Evolutionary conservation across 345 rosid genomes (phyloP), one percentile per base, ranked within the genome.

Genomic region (Psidium friedrichsthalianum): DNA sequence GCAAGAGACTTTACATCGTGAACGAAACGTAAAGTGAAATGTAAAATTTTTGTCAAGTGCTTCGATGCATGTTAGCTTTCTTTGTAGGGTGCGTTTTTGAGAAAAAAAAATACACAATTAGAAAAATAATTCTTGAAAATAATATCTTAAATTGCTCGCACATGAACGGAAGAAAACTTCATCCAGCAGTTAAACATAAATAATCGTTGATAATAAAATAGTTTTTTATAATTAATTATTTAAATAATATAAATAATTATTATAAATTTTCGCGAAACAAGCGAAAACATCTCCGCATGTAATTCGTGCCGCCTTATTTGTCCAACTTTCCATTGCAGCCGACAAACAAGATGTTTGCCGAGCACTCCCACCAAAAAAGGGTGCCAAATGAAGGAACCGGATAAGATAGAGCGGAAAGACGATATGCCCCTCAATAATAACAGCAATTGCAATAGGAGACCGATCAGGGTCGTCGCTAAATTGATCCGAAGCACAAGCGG

Each of bases 11-110:
- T 61, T 61, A 27, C 18, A 4, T 52, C 54, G 18, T 52, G 18
- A 52, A 52, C 18, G 14, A 52, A 52, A 52, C 16, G 29, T 61
- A 64, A 64, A 64, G 22, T 11, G 56, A 64, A 15, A 32, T 2
- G 4, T 29, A 3, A 29, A 32, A 16, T 8, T 20, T 22, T 0
- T 5, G 1, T 32, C 0, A 1, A 22, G 42, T 64, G 44, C 24
- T 32, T 0, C 0, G 13, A 32, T 5, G 5, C 12, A 32, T 13
- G 16, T 4, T 32, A 29, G 6, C 12, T 16, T 64, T 20, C 3
- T 0, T 29, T 4, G 16, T 10, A 16, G 18, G 22, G 0, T 2
- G 0, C 0, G 0, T 29, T 8, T 4, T 32, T 11, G 0, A 32
- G 6, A 18, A 16, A 8, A 64, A 3, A 36, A 36, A 36, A 32